phyloP scores from a whole-genome alignment of 2,329 filamentous ascomycete species.

The Cladosporium velox region DNA sequence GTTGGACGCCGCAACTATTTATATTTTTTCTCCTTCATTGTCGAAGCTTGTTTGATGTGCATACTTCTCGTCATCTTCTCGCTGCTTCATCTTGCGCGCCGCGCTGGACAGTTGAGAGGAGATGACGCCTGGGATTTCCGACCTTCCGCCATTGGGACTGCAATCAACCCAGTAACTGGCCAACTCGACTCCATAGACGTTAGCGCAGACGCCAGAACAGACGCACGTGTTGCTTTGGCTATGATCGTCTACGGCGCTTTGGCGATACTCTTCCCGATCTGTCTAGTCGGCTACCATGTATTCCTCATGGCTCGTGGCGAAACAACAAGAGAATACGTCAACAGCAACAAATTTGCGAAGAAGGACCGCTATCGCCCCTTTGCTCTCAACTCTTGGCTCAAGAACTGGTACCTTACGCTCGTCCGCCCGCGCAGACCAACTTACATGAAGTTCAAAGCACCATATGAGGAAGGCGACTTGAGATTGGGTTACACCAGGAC shows the following conservation, averaged over 20 bases:
- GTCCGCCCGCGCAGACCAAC: constrained; percentile 15
- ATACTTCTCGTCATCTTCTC: constrained; percentile 75
- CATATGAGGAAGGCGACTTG: constrained; percentile 71
- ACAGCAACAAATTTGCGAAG: constrained; percentile 92
- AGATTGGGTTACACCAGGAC: constrained; percentile 61
- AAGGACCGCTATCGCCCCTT: constrained; percentile 90
- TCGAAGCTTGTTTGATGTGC: constrained; percentile 72
- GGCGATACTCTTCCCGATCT: constrained; percentile 75
- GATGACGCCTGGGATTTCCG: constrained; percentile 46
- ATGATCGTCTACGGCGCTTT: constrained; percentile 83
- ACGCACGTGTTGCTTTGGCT: constrained; percentile 60
- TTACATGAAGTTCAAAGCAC: constrained; percentile 21
- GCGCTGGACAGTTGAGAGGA: constrained; percentile 50
- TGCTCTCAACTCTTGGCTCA: constrained; percentile 68
- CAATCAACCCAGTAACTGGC: constrained; percentile 47
- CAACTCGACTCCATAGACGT: neutral
- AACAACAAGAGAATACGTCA: constrained; percentile 94
- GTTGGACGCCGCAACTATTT: constrained; percentile 96
- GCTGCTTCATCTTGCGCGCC: constrained; percentile 77
- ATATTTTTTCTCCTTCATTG: constrained; percentile 93
- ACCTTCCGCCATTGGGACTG: constrained; percentile 65
- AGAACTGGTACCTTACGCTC: constrained; percentile 62
- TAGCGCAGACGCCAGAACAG: constrained; percentile 7
- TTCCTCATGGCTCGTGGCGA: constrained; percentile 90
- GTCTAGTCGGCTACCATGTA: constrained; percentile 83